Conservation (phyloP, 2,329 filamentous ascomycete genomes). For the Blastomyces parvus region DNA sequence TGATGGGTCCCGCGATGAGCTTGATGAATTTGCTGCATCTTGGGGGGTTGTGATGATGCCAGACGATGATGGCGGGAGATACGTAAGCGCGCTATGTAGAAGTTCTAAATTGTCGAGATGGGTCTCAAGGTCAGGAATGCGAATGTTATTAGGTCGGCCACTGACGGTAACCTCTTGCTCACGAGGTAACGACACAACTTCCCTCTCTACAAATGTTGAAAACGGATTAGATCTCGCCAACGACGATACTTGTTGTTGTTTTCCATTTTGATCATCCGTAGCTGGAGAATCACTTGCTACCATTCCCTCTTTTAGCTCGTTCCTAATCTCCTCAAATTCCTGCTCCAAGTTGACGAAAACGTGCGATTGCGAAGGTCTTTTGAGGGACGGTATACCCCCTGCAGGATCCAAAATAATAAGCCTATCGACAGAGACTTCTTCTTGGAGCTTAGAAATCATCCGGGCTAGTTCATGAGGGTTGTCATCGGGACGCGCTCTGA, state of each 20-base stretch:
- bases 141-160: slow-evolving; percentile 6
- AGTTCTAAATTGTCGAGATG: slow-evolving; percentile 66
- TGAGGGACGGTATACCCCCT: slow-evolving; percentile 67
- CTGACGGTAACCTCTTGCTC: slow-evolving; percentile 13
- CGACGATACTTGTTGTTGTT: slow-evolving; percentile 15
- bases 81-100: slow-evolving; percentile 57
- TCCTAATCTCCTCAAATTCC: slow-evolving; percentile 62
- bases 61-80: slow-evolving; percentile 76
- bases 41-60: slow-evolving; percentile 78
- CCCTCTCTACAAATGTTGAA: slow-evolving; percentile 33
- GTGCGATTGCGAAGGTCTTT: slow-evolving; percentile 52
- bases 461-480: slow-evolving; percentile 34
- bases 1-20: slow-evolving; percentile 21
- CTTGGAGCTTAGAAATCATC: slow-evolving; percentile 35
- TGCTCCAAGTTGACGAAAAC: slow-evolving; percentile 91
- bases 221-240: slow-evolving; percentile 34
- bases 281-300: slow-evolving; percentile 12
- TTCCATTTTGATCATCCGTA: slow-evolving; percentile 11
- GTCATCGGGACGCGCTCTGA: slow-evolving; percentile 35
- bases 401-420: slow-evolving; percentile 81
- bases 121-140: slow-evolving; percentile 27
- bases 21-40: slow-evolving; percentile 60
- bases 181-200: slow-evolving; percentile 20
- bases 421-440: slow-evolving; percentile 61
- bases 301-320: slow-evolving; percentile 44